Percentiles rank a stretch among this genome's conserved stretches.
These are phyloP conservation scores for Thermochaetoides thermophila DNA, from an alignment of 495 filamentous ascomycete species.

Conservation along the genomic window DNA sequence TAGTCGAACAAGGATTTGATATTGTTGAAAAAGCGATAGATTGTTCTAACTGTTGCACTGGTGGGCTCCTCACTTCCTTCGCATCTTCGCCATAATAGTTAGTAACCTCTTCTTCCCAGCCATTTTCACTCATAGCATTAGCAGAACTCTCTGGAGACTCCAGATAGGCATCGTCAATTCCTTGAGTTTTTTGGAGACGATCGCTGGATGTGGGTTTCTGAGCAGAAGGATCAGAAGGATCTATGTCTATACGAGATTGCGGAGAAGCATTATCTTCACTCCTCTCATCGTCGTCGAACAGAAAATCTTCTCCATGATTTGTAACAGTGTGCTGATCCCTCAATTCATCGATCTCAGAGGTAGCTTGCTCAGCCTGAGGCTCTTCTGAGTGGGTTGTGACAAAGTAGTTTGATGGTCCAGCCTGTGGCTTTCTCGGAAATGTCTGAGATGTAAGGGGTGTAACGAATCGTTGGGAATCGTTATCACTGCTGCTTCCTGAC, in stretches of 20 bases:
- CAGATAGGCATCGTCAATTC: background rate
- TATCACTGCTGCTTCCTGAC: background rate
- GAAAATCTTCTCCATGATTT: conserved; percentile 12
- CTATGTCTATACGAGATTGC: too few relatives aligned
- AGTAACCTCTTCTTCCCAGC: conserved; percentile 2
- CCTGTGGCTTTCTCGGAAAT: background rate
- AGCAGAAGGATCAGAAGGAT: too few relatives aligned
- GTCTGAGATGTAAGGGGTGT: conserved; percentile 3
- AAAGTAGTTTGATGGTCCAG: too few relatives aligned
- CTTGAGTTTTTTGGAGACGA: too few relatives aligned
- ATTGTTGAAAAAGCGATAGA: too few relatives aligned
- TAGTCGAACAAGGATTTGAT: too few relatives aligned
- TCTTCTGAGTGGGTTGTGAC: too few relatives aligned
- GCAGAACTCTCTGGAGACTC: background rate
- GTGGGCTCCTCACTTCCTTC: background rate
- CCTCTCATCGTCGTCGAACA: conserved; percentile 14
- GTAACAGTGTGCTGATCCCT: conserved; percentile 10
- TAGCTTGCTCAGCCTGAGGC: background rate
- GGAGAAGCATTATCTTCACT: conserved; percentile 1
- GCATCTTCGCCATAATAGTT: conserved; percentile 2
- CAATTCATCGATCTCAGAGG: conserved; percentile 1
- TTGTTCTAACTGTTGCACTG: too few relatives aligned
- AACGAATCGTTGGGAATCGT: conserved; percentile 3
- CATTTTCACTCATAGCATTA: background rate
- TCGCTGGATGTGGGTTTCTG: too few relatives aligned